These are phyloP conservation scores for Phaffomyces opuntiae DNA, from an alignment of 805 yeast genomes.

Conservation along the genomic window DNA sequence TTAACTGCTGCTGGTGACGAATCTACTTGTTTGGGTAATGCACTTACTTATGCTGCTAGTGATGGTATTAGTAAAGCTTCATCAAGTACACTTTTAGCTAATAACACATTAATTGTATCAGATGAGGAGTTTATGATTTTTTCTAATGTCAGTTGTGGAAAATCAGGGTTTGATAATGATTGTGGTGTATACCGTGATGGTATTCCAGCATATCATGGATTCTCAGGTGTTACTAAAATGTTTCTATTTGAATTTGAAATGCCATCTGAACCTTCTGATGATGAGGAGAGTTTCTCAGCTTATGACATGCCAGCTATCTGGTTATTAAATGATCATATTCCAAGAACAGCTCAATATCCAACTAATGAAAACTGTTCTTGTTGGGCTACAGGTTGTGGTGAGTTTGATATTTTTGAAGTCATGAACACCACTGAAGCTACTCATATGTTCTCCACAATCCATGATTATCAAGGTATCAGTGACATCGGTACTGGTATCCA, in stretches of 20 bases:
- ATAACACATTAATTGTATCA: slow-evolving; percentile 44
- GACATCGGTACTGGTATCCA: slow-evolving; percentile 55
- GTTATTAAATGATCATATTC: slow-evolving; percentile 65
- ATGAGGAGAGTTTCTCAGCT: slow-evolving; percentile 20
- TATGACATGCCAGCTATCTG: slow-evolving; percentile 73
- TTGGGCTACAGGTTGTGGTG: slow-evolving; percentile 77
- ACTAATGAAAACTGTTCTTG: slow-evolving; percentile 58
- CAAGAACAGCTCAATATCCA: slow-evolving; percentile 70
- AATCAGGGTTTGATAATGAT: slow-evolving; percentile 44
- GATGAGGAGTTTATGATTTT: slow-evolving; percentile 54
- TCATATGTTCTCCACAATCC: slow-evolving; percentile 60
- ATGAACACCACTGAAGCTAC: slow-evolving; percentile 53
- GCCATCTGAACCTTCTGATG: slow-evolving; percentile 46
- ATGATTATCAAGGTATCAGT: slow-evolving; percentile 68
- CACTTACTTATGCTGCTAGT: slow-evolving; percentile 51
- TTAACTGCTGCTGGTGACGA: slow-evolving; percentile 54
- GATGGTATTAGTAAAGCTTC: slow-evolving; percentile 48
- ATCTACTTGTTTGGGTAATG: slow-evolving; percentile 62
- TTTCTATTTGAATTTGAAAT: slow-evolving; percentile 63
- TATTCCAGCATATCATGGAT: slow-evolving; percentile 71
- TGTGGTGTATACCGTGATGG: slow-evolving; percentile 76
- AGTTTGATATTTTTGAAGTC: slow-evolving; percentile 69
- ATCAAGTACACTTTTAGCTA: slow-evolving; percentile 26
- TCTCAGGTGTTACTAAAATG: slow-evolving; percentile 59
- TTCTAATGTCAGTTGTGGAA: slow-evolving; percentile 51